Percentiles rank a stretch among this genome's conserved stretches.
These are phyloP conservation scores for Tetrahymena borealis DNA, from an alignment of 73 alveolate species.

Conservation along the genomic window DNA sequence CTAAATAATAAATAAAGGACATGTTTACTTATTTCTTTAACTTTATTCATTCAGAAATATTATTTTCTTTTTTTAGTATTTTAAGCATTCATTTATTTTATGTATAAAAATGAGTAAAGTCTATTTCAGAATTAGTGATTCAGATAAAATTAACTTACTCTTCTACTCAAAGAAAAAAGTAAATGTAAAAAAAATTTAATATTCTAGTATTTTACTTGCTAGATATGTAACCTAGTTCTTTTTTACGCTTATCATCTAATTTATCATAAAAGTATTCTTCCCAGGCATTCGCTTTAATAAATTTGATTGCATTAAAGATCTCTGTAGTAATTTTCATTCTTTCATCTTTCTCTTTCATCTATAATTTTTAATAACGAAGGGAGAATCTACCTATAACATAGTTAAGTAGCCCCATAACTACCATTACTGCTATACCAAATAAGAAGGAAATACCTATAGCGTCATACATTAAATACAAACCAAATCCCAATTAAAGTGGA, in stretches of 20 bases:
- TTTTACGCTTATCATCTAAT: slow-evolving; percentile 50
- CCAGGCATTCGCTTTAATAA: slow-evolving; percentile 81
- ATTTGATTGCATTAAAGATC: slow-evolving; percentile 73
- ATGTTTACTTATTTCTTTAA: too few species aligned
- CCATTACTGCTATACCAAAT: slow-evolving; percentile 15
- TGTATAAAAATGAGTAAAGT: too few species aligned
- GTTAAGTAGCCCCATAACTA: background rate
- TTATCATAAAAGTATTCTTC: slow-evolving; percentile 53
- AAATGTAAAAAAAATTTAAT: too few species aligned
- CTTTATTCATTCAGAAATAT: too few species aligned
- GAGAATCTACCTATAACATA: slow-evolving; percentile 1
- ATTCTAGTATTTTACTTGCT: slow-evolving; percentile 34
- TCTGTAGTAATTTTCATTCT: slow-evolving; percentile 75
- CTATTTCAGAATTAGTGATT: too few species aligned
- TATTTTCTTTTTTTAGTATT: too few species aligned
- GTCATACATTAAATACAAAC: background rate
- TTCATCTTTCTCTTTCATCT: slow-evolving; percentile 68
- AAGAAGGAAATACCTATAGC: slow-evolving; percentile 3
- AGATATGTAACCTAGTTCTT: slow-evolving; percentile 39
- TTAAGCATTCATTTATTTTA: too few species aligned
- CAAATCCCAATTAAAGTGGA: slow-evolving; percentile 3
- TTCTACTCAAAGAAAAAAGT: too few species aligned
- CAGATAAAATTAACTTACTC: too few species aligned
- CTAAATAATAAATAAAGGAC: too few species aligned
- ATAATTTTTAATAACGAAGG: slow-evolving; percentile 40